phyloP scores from a whole-genome alignment of 148 eudicot genomes.

The Nepenthes mirabilis region DNA sequence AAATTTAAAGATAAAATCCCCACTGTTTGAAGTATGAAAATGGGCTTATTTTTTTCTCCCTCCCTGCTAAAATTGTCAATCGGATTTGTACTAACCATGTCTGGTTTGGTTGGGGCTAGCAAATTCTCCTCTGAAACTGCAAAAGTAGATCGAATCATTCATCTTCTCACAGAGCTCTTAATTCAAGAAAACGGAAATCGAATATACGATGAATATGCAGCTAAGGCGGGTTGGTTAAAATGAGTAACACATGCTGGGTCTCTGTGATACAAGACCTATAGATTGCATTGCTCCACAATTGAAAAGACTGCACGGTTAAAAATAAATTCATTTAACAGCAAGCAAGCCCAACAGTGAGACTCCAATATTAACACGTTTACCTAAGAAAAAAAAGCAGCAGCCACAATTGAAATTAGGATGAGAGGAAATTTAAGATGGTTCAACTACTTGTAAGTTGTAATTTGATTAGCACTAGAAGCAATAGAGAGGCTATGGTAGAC shows the following conservation, averaged over 20 bases:
- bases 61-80: no score
- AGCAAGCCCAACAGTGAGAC: no score
- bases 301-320: no score
- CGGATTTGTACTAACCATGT: slow-evolving; percentile 36
- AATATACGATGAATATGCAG: not conserved
- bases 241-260: no score
- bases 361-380: no score
- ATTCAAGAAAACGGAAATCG: not conserved
- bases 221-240: not conserved
- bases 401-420: not conserved
- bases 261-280: no score
- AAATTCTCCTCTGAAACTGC: slow-evolving; percentile 91
- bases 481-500: not conserved
- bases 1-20: not conserved
- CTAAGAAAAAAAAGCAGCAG: not conserved
- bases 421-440: no score
- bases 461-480: not conserved
- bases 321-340: no score
- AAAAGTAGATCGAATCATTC: slow-evolving; percentile 8
- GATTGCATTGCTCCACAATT: no score
- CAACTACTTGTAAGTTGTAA: no score
- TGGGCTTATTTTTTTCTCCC: not conserved
- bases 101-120: slow-evolving; percentile 56
- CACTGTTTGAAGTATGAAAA: not conserved
- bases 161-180: not conserved